Percentiles rank a stretch among this genome's conserved stretches.
These are phyloP conservation scores for Barnettozyma hawaiiensis DNA, from an alignment of 1,139 yeast species.

Conservation along the genomic window DNA sequence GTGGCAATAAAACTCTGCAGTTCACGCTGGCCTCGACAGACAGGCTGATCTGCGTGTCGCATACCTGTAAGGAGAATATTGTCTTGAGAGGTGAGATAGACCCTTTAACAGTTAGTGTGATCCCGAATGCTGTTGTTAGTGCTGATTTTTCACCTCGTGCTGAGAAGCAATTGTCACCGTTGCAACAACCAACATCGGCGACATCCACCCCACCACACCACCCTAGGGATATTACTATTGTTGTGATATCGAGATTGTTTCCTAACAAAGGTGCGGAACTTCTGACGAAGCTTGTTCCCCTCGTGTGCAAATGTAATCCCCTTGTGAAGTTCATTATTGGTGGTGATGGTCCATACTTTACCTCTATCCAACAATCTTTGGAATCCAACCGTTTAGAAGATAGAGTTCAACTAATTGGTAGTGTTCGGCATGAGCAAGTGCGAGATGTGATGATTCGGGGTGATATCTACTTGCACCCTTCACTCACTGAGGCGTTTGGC, in stretches of 20 bases:
- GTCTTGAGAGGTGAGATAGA: conserved; percentile 81
- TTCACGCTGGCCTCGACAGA: conserved; percentile 85
- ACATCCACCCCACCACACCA: background rate
- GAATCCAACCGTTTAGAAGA: conserved; percentile 84
- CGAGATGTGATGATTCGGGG: conserved; percentile 91
- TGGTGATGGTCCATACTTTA: conserved; percentile 94
- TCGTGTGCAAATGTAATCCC: conserved; percentile 60
- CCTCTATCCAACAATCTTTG: conserved; percentile 92
- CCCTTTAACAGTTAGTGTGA: conserved; percentile 76
- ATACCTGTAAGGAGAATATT: conserved; percentile 94
- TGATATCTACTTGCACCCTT: conserved; percentile 89
- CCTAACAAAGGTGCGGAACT: conserved; percentile 97
- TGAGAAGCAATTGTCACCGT: background rate
- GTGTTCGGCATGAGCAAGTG: conserved; percentile 88
- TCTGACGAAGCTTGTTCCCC: conserved; percentile 78
- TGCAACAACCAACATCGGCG: background rate
- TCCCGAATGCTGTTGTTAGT: conserved; percentile 92
- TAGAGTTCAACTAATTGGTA: conserved; percentile 78
- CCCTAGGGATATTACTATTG: conserved; percentile 53
- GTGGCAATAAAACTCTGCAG: conserved; percentile 81
- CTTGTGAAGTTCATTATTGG: conserved; percentile 80
- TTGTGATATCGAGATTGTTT: conserved; percentile 83
- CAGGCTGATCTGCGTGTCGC: conserved; percentile 91
- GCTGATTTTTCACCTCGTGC: conserved; percentile 75
- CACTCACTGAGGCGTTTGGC: conserved; percentile 96